phyloP scores from a whole-genome alignment of 768 basidiomycete species.

The Leccinum broughii region DNA sequence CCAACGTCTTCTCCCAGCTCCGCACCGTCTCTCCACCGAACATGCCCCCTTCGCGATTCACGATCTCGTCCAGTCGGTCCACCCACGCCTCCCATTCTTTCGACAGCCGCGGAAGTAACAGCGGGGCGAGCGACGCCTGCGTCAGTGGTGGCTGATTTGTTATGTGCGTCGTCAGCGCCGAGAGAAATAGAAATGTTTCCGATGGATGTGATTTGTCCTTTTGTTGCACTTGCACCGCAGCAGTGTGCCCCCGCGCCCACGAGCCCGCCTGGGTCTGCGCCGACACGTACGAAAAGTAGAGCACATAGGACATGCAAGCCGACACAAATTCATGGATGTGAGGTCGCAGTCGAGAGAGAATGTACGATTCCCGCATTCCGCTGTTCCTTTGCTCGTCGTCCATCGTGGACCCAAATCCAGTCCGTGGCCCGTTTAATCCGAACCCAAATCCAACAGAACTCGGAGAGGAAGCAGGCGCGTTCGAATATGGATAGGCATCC shows the following conservation, averaged over 20 bases:
- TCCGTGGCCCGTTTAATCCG: constrained; percentile 23
- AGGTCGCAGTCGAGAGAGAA: constrained; percentile 71
- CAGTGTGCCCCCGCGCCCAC: constrained; percentile 42
- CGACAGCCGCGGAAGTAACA: constrained; percentile 61
- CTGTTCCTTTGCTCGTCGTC: constrained; percentile 29
- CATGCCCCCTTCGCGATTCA: constrained; percentile 77
- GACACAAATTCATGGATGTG: constrained; percentile 77
- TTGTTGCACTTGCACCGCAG: constrained; percentile 49
- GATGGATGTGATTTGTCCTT: constrained; percentile 69
- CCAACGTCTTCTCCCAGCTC: constrained; percentile 68
- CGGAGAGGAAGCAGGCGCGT: constrained; percentile 35
- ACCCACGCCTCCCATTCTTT: constrained; percentile 84
- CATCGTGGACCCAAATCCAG: constrained; percentile 34
- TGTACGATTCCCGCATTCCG: constrained; percentile 79
- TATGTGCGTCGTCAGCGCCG: constrained; percentile 65
- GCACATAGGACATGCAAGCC: constrained; percentile 77
- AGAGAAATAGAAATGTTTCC: constrained; percentile 73
- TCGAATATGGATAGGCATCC: constrained; percentile 85
- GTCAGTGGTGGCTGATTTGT: constrained; percentile 67
- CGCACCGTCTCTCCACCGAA: constrained; percentile 70
- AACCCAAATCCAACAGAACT: constrained; percentile 36
- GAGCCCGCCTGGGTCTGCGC: constrained; percentile 25
- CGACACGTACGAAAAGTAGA: constrained; percentile 72
- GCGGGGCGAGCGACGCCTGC: constrained; percentile 55
- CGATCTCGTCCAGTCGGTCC: constrained; percentile 61